Evolutionary conservation across 177 flowering plant species (phyloP), one percentile per base, ranked within the genome.

Genomic region (Tripterygium wilfordii): DNA sequence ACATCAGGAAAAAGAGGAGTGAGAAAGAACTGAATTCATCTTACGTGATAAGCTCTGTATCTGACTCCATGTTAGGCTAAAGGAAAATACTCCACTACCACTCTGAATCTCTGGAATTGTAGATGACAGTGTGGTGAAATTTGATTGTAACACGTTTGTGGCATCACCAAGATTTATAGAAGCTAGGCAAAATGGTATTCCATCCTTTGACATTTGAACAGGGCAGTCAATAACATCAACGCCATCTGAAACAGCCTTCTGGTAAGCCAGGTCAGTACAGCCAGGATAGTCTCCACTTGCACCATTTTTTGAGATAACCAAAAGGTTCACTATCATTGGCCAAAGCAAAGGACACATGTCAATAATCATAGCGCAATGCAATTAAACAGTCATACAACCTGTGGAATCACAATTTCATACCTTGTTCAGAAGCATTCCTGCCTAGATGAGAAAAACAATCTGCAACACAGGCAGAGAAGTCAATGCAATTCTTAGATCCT

Each of bases 261-360:
- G 28, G 59, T 94, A 94, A 43, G 99, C 95, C 58, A 68, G 40
- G 63, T 89, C 77, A 38, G 99, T 87, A 44, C 85, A 78, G 39
- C 82, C 82, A 56, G 99, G 88, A 60, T 67, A 85, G 42, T 75
- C 66, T 59, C 99, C 99, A 67, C 97, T 87, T 54, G 97, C 91
- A 54, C 99, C 97, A 51, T 79, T 65, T 45, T 66, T 49, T 24
- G 96, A 75, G 57, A 90, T 80, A 45, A 94, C 69, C 70, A 66
- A 44, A 43, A 79, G 67, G 3, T 56, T 61, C 14, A 25, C 99
- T 90, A 69, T 23, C 42, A 68, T 42, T n/a, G 54, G 46, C 32
- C 5, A 40, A 26, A 20, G 30, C 15, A 35, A 36, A 48, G 28
- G 5, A 41, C 40, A 23, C 8, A 10, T 35, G 44, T 43, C 23